These are phyloP conservation scores for Umbelopsis vinacea DNA, from an alignment of 192 early-diverging fungal species.

Conservation along the genomic window DNA sequence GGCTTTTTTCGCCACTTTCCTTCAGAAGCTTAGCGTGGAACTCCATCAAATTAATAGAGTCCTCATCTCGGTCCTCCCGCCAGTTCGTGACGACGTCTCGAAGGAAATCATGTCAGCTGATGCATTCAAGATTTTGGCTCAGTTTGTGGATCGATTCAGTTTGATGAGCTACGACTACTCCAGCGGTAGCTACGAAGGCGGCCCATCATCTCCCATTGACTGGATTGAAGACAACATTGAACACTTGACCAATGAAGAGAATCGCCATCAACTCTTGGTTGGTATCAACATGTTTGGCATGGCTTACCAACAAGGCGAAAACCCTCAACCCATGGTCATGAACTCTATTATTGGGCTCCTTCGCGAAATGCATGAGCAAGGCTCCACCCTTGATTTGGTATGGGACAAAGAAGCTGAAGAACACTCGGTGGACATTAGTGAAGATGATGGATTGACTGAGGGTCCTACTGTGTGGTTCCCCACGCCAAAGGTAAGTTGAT, in stretches of 20 bases:
- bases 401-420: slow-evolving; percentile 16
- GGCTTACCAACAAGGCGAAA: slow-evolving; percentile 15
- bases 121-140: slow-evolving; percentile 24
- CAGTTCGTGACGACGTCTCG: slow-evolving; percentile 27
- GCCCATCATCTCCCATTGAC: slow-evolving; percentile 41
- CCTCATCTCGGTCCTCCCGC: slow-evolving; percentile 38
- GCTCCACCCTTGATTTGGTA: slow-evolving; percentile 1
- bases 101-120: slow-evolving; percentile 25
- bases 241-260: slow-evolving; percentile 30
- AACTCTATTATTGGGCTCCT: slow-evolving; percentile 29
- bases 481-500: slow-evolving; percentile 28
- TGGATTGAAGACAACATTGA: slow-evolving; percentile 48
- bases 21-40: slow-evolving; percentile 3
- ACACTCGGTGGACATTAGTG: background rate
- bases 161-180: slow-evolving; percentile 50
- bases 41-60: slow-evolving; percentile 28
- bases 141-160: slow-evolving; percentile 40
- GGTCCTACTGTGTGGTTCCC: slow-evolving; percentile 35
- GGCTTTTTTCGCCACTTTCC: slow-evolving; percentile 26
- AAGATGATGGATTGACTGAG: slow-evolving; percentile 23
- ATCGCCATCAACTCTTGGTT: slow-evolving; percentile 39
- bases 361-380: slow-evolving; percentile 32
- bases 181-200: slow-evolving; percentile 23
- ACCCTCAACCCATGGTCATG: slow-evolving; percentile 28
- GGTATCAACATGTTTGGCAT: slow-evolving; percentile 44